Evolutionary conservation across 345 rosid species (phyloP).

Genomic region (Leavenworthia alabamica): DNA sequence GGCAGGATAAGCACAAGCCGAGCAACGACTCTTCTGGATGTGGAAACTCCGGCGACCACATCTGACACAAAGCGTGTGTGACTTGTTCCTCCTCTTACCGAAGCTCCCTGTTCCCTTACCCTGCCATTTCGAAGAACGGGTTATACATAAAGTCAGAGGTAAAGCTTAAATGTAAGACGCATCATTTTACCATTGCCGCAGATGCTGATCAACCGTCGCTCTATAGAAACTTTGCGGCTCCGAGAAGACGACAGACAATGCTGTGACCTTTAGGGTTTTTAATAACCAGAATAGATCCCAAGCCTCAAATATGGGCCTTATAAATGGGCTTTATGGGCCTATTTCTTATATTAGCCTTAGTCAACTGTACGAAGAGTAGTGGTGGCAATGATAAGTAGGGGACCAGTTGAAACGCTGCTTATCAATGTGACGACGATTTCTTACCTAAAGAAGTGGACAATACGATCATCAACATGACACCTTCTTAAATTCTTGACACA

Average conservation of each 20-base stretch:
- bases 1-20: slow-evolving; percentile 83
- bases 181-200: slow-evolving; percentile 26
- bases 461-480: slow-evolving; percentile 13
- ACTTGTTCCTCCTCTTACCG: slow-evolving; percentile 93
- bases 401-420: slow-evolving; percentile 20
- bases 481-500: slow-evolving; percentile 27
- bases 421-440: slow-evolving; percentile 28
- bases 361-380: not conserved
- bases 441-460: slow-evolving; percentile 24
- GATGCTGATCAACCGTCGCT: slow-evolving; percentile 6
- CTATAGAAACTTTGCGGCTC: not conserved
- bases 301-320: not conserved
- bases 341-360: not conserved
- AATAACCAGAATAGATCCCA: not conserved
- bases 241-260: not conserved
- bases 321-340: not conserved
- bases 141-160: not conserved
- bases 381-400: slow-evolving; percentile 28
- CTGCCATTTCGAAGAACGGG: slow-evolving; percentile 36
- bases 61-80: slow-evolving; percentile 88
- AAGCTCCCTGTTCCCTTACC: slow-evolving; percentile 92
- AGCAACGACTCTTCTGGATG: slow-evolving; percentile 88
- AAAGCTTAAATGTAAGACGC: not conserved
- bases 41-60: slow-evolving; percentile 95
- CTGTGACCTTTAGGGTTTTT: not conserved